phyloP scores from a whole-genome alignment of 1,139 yeast species.

The Magnusiomyces paraingens region DNA sequence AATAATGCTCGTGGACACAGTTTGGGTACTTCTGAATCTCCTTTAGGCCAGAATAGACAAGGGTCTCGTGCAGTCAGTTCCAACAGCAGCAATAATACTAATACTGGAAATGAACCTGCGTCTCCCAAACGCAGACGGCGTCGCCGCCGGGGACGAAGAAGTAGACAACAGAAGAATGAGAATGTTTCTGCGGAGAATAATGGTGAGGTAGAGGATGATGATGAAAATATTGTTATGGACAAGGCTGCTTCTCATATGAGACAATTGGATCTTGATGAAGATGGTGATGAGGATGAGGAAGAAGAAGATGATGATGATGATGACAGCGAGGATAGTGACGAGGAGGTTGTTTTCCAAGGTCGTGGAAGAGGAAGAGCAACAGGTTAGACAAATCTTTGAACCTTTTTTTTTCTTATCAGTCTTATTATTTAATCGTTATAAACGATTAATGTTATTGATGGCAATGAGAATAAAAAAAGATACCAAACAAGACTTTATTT shows the following conservation, averaged over 20 bases:
- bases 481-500: no score
- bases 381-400: background rate
- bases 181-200: background rate
- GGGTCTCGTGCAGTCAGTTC: background rate
- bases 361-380: slow-evolving; percentile 5
- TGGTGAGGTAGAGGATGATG: background rate
- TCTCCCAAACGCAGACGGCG: background rate
- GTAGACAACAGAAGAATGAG: background rate
- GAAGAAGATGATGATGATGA: slow-evolving; percentile 7
- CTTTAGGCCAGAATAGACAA: background rate
- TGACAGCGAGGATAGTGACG: slow-evolving; percentile 11
- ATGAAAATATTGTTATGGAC: background rate
- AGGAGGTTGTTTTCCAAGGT: slow-evolving; percentile 16
- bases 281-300: background rate
- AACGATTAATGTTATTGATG: no score
- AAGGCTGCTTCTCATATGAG: background rate
- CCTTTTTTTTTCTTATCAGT: no score
- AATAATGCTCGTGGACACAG: background rate
- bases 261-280: background rate
- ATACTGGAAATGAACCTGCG: background rate
- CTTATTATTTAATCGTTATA: no score
- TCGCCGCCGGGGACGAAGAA: background rate
- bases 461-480: no score
- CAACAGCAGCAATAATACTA: background rate
- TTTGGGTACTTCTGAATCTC: background rate